Conservation (phyloP, 805 yeast genomes). For the Yarrowia sp. region DNA sequence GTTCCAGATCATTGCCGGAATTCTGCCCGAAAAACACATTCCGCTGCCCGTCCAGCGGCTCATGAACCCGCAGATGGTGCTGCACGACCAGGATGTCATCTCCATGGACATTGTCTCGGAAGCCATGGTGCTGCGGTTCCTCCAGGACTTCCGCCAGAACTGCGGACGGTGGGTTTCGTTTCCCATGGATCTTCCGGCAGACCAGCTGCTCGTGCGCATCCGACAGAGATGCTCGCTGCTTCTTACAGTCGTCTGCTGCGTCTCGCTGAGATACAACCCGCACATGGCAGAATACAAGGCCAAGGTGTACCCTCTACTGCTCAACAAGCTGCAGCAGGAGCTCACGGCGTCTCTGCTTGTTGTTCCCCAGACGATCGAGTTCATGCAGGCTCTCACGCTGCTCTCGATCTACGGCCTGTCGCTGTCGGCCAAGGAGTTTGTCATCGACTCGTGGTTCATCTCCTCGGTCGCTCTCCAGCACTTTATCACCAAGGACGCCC, state of each 20-base stretch:
- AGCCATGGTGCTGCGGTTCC: conserved; percentile 49
- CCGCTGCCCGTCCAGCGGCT: conserved; percentile 44
- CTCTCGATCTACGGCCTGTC: conserved; percentile 64
- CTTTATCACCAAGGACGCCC: conserved; percentile 51
- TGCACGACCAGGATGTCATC: conserved; percentile 48
- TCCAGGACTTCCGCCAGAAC: conserved; percentile 59
- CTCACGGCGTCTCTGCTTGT: conserved; percentile 46
- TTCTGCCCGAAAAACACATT: conserved; percentile 37
- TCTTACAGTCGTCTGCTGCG: conserved; percentile 63
- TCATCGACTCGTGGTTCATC: conserved; percentile 68
- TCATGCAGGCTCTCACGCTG: conserved; percentile 65
- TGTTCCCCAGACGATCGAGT: conserved; percentile 53
- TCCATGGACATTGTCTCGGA: conserved; percentile 49
- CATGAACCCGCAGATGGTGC: conserved; percentile 36
- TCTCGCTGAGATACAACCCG: conserved; percentile 55
- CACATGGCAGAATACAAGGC: conserved; percentile 40
- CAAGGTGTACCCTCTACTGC: conserved; percentile 45
- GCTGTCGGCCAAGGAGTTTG: conserved; percentile 51
- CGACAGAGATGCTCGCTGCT: conserved; percentile 54
- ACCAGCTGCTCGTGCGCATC: conserved; percentile 49
- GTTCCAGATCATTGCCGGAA: conserved; percentile 43
- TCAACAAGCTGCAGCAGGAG: conserved; percentile 51
- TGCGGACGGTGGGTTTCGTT: conserved; percentile 79
- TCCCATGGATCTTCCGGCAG: conserved; percentile 53
- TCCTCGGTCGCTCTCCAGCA: conserved; percentile 65